Percentiles rank a stretch among this genome's conserved stretches.
Conservation (phyloP, 305 asterid species). For the Plantago lanceolata region DNA sequence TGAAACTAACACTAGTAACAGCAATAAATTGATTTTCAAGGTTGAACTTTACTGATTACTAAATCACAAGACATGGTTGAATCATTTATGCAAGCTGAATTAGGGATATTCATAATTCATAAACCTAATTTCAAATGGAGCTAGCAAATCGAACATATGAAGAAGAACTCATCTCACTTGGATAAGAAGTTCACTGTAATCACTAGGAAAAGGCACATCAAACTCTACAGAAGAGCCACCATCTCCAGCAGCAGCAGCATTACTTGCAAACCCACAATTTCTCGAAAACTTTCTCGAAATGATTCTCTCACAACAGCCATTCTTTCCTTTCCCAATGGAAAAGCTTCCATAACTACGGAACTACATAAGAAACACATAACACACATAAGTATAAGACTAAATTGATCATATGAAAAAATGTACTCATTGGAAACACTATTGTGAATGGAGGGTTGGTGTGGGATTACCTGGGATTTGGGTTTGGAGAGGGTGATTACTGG, state of each 20-base stretch:
- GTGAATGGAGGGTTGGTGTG: not conserved
- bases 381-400: too few species aligned
- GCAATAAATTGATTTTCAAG: too few species aligned
- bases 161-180: constrained; percentile 46
- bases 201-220: constrained; percentile 65
- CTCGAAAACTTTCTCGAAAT: constrained; percentile 27
- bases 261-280: constrained; percentile 26
- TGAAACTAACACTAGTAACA: too few species aligned
- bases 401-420: not conserved
- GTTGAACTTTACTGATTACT: too few species aligned
- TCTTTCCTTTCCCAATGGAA: constrained; percentile 24
- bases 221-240: constrained; percentile 39
- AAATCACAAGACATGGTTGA: too few species aligned
- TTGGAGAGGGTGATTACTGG: constrained; percentile 14
- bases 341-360: constrained; percentile 29
- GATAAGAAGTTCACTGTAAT: constrained; percentile 60
- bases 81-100: too few species aligned
- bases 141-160: not conserved
- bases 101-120: not conserved
- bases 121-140: not conserved
- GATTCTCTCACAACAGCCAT: constrained; percentile 16
- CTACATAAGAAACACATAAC: constrained; percentile 26
- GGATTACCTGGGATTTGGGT: constrained; percentile 27
- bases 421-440: too few species aligned
- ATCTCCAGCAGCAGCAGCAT: constrained; percentile 35